Base-by-base conservation (phyloP, 2,329 filamentous ascomycete genomes). In the Phialophora macrospora region DNA sequence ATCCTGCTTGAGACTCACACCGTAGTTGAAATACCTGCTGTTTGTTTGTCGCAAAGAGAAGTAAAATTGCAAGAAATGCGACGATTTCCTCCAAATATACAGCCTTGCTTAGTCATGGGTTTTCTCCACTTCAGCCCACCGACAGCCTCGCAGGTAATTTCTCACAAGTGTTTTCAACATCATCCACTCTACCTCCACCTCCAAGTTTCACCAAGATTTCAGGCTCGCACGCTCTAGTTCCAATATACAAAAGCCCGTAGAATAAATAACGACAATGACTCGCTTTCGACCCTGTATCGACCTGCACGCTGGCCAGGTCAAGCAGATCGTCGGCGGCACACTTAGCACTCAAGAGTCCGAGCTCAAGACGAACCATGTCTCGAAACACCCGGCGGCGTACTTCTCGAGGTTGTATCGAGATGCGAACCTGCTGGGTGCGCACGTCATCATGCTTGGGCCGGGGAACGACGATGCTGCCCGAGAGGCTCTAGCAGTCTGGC, bases 321-420 rank as follows among this genome's bases (percentile, higher is more conserved):
- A 99, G 82, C 95, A 99, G 79, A 99, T 99, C 73, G 93, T 99
- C 48, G 95, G 95, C 72, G 94, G 95, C 66, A 98, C 95, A 1
- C 85, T 99, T 68, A 90, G 90, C 79, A 85, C 85, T 75, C 77
- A 84, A 8, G 68, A 66, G 34, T 85, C 86, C 1, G 83, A 86
- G 63, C 84, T 98, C 63, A 90, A 92, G 80, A 98, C 94, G 55
- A 99, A 99, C 79, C 93, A 92, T 81, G 90, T 97, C 67, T 97
- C 95, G 9, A 86, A 88, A 56, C 88, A 94, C 68, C 90, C 93
- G 9, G 88, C 95, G 2, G 85, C 86, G 3, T 85, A 97, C 80
- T 99, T 92, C 77, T 91, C 93, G 38, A 79, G 82, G 64, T 83
- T 98, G 20, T 99, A 99, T 84, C 87, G 84, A 72, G 86, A 93